phyloP scores from a whole-genome alignment of 345 rosid genomes.

The Linum trigynum region DNA sequence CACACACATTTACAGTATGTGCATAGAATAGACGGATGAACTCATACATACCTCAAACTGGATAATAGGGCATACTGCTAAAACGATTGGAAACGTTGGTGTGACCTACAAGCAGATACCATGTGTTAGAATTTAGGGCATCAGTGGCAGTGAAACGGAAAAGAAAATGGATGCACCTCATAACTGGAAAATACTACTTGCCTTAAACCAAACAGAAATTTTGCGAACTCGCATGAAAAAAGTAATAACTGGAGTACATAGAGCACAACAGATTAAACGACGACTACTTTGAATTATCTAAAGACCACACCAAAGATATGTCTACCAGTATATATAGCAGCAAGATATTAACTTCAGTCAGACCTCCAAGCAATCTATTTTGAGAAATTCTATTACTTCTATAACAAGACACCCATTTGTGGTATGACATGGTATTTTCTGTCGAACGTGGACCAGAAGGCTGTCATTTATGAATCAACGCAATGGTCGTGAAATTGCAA shows the following conservation, averaged over 20 bases:
- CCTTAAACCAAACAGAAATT: too few relatives aligned
- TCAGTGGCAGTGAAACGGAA: constrained; percentile 2
- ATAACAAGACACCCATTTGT: too few relatives aligned
- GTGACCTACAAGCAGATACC: constrained; percentile 53
- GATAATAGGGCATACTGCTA: constrained; percentile 56
- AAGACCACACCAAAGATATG: background rate
- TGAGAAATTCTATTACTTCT: too few relatives aligned
- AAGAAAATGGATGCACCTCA: background rate
- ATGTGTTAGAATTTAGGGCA: constrained; percentile 15
- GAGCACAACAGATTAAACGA: too few relatives aligned
- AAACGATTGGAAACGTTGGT: constrained; percentile 56
- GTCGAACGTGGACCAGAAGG: too few relatives aligned
- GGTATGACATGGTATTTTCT: too few relatives aligned
- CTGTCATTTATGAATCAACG: too few relatives aligned
- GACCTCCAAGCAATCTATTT: background rate
- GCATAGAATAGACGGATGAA: constrained; percentile 4
- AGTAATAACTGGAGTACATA: too few relatives aligned
- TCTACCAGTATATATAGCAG: background rate
- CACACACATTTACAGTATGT: constrained; percentile 3
- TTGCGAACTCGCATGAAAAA: too few relatives aligned
- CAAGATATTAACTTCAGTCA: background rate
- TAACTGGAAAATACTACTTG: background rate
- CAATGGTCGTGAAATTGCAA: too few relatives aligned
- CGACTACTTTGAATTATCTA: background rate
- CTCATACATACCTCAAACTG: constrained; percentile 58